These are phyloP conservation scores for Epichloe glyceriae DNA, from an alignment of 2,329 filamentous ascomycete species.

Conservation along the genomic window DNA sequence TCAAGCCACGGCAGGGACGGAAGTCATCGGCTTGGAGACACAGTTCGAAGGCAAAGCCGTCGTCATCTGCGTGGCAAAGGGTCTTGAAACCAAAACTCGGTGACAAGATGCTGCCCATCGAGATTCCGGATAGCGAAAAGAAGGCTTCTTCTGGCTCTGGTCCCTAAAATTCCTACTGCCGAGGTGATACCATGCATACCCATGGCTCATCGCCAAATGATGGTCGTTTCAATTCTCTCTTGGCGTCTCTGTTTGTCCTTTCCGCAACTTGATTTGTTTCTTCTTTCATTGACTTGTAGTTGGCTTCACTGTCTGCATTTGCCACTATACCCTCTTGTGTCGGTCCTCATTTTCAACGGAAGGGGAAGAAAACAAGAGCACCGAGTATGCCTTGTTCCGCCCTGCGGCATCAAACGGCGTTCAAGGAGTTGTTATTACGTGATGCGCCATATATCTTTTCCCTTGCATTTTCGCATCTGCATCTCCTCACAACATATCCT, in stretches of 20 bases:
- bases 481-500: background rate
- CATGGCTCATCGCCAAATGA: no score
- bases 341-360: background rate
- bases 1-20: background rate
- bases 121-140: conserved; percentile 3
- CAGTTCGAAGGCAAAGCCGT: background rate
- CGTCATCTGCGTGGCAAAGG: background rate
- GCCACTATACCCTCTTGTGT: conserved; percentile 1
- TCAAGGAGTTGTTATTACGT: background rate
- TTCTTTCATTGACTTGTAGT: background rate
- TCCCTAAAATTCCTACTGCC: background rate
- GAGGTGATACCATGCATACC: no score
- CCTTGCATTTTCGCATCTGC: background rate
- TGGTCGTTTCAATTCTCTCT: background rate
- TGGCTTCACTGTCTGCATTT: background rate
- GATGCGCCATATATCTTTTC: background rate
- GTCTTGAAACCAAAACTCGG: background rate
- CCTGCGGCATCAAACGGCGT: conserved; percentile 2
- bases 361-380: background rate
- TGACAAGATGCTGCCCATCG: background rate
- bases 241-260: background rate
- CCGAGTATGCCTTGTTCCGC: background rate
- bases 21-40: background rate
- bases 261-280: background rate
- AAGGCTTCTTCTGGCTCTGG: background rate